A percentile compares a stretch with the other conserved stretches of the same genome.
Conservation (phyloP, 2,329 filamentous ascomycete genomes). For the Scytalidium lignicola region DNA sequence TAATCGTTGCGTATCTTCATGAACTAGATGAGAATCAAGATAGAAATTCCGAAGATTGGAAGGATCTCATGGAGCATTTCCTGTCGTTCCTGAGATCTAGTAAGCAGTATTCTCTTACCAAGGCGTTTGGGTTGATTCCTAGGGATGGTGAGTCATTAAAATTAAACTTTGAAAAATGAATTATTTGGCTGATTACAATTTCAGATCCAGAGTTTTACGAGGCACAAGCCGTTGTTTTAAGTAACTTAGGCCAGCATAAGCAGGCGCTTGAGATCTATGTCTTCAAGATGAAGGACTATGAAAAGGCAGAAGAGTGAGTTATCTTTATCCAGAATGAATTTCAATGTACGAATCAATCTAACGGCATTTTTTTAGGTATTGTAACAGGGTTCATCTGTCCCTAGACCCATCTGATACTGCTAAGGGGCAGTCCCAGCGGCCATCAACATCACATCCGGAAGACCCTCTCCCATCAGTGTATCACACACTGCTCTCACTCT, state of each 20-base stretch:
- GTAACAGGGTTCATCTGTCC: conserved; percentile 74
- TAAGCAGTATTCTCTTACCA: conserved; percentile 72
- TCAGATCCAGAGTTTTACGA: conserved; percentile 82
- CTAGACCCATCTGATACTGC: conserved; percentile 39
- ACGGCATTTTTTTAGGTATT: conserved; percentile 55
- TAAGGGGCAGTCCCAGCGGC: conserved; percentile 29
- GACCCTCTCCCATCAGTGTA: conserved; percentile 74
- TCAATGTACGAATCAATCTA: conserved; percentile 6
- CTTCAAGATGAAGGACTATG: conserved; percentile 82
- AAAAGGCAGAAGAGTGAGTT: conserved; percentile 85
- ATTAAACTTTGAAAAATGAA: not conserved
- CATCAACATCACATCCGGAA: conserved; percentile 39
- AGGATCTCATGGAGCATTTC: conserved; percentile 59
- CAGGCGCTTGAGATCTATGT: conserved; percentile 97
- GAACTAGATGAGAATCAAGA: conserved; percentile 33
- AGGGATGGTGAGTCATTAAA: conserved; percentile 60
- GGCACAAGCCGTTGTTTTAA: conserved; percentile 81
- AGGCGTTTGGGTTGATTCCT: conserved; percentile 73
- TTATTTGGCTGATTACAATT: conserved; percentile 4
- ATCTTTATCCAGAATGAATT: not conserved
- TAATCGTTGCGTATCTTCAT: conserved; percentile 68
- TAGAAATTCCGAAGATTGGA: conserved; percentile 43
- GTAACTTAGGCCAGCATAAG: conserved; percentile 92
- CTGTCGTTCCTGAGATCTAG: conserved; percentile 72
- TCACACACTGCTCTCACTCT: conserved; percentile 82